Base-by-base conservation (phyloP, 805 yeast genomes). In the Komagataella populi region DNA sequence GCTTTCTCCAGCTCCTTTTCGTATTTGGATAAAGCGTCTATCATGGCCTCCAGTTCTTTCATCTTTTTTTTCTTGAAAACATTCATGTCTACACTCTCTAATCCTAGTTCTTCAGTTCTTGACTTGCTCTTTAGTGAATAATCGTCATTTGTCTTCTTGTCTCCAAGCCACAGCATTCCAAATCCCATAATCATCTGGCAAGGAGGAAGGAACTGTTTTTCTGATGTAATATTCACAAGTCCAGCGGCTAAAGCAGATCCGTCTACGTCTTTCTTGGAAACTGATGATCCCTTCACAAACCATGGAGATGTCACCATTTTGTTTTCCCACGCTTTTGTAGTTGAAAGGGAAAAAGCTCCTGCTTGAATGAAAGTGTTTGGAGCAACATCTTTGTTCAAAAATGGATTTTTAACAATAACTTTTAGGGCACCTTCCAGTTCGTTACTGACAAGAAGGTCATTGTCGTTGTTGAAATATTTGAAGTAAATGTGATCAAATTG, bases 351-450 rank as follows among this genome's bases (percentile, higher is more conserved):
- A 56, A 83, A 83, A 5, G 86, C 77, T 10, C 96, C 96, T 0
- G 98, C 96, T 64, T 93, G 99, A 63, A 81, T 72, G 52, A 91
- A 70, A 0, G 98, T 84, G 7, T 89, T 76, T 1, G 97, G 97
- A 0, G 97, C 91, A 5, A 91, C 69, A 18, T 72, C 78, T 55
- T 81, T 83, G 39, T 82, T 81, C 50, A 77, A 77, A 54, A 74
- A 77, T 2, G 91, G 95, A 61, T 89, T 89, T 62, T 86, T 84
- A 46, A 93, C 74, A 61, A 93, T 78, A 0, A 87, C 95, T 50
- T 84, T 80, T 17, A 86, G 69, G 0, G 95, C 74, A 6, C 84
- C 85, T 48, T 82, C 87, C 44, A 80, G 68, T 57, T 89, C 96
- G 23, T 89, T 80, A 44, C 80, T 71, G 2, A 93, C 87, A 52